Evolutionary conservation across 2,329 filamentous ascomycete species (phyloP).

Genomic region (Ceratocystis cubensis): DNA sequence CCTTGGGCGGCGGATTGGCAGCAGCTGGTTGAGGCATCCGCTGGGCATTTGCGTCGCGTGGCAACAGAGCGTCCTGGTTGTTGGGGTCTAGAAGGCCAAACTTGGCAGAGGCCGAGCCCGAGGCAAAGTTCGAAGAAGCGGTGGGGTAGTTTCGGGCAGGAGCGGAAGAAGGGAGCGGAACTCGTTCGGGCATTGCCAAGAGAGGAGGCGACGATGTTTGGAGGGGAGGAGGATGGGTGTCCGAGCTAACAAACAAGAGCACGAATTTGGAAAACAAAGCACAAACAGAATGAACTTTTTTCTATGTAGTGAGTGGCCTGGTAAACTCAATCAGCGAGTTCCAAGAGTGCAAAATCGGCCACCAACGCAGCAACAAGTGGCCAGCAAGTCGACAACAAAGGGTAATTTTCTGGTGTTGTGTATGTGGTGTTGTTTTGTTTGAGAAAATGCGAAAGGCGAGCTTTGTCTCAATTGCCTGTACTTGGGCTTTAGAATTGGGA

Average conservation of each 20-base stretch:
- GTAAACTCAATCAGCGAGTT: neutral
- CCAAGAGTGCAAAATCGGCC: neutral
- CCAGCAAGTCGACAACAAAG: neutral
- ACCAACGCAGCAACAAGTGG: slow-evolving; percentile 6
- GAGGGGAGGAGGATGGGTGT: neutral
- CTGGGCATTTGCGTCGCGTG: slow-evolving; percentile 51
- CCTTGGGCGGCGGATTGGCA: slow-evolving; percentile 40
- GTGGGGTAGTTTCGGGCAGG: slow-evolving; percentile 7
- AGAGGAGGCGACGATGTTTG: neutral
- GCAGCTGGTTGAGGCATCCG: slow-evolving; percentile 34
- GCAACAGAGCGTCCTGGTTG: slow-evolving; percentile 52
- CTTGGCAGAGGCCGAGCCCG: slow-evolving; percentile 2
- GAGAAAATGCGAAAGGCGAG: neutral
- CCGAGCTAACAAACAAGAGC: neutral
- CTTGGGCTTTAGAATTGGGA: neutral
- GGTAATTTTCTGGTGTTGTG: neutral
- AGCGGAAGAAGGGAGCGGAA: slow-evolving; percentile 17
- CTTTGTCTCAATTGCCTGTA: neutral
- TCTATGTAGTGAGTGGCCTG: neutral
- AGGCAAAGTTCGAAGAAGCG: slow-evolving; percentile 9
- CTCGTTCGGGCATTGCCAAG: slow-evolving; percentile 20
- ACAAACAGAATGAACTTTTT: neutral
- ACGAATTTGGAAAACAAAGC: slow-evolving; percentile 1
- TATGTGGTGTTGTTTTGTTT: neutral
- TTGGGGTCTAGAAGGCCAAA: slow-evolving; percentile 25